These are phyloP conservation scores for Colletotrichum plurivorum DNA, from an alignment of 2,329 filamentous ascomycete genomes.

Conservation along the genomic window DNA sequence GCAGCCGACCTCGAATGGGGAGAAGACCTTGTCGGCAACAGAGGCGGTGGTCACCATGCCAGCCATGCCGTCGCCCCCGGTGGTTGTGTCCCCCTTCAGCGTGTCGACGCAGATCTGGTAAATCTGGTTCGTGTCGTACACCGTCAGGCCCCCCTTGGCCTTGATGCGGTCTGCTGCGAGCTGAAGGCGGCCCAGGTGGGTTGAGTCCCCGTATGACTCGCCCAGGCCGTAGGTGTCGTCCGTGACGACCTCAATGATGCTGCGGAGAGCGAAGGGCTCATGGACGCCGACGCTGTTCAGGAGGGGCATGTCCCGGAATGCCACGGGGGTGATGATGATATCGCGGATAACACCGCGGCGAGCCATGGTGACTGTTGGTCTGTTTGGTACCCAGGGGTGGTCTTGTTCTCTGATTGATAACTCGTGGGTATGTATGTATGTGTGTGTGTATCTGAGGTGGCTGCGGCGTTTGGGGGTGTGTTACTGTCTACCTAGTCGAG, in stretches of 20 bases:
- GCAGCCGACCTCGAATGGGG: slow-evolving; percentile 58
- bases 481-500: neutral
- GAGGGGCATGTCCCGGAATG: slow-evolving; percentile 60
- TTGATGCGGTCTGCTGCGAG: slow-evolving; percentile 48
- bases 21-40: slow-evolving; percentile 57
- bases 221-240: slow-evolving; percentile 54
- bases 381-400: too few species aligned
- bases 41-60: slow-evolving; percentile 59
- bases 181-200: slow-evolving; percentile 52
- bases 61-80: slow-evolving; percentile 75
- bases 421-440: too few species aligned
- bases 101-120: slow-evolving; percentile 87
- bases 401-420: neutral
- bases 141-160: slow-evolving; percentile 43
- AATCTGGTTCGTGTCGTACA: slow-evolving; percentile 81
- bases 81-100: slow-evolving; percentile 58
- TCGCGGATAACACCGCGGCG: slow-evolving; percentile 50
- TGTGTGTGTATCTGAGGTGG: too few species aligned
- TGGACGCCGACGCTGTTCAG: slow-evolving; percentile 60
- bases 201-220: slow-evolving; percentile 57
- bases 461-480: neutral
- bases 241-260: slow-evolving; percentile 56
- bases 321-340: slow-evolving; percentile 58
- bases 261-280: slow-evolving; percentile 58
- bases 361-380: slow-evolving; percentile 46